These are phyloP conservation scores for Alectoria sarmentosa DNA, from an alignment of 495 filamentous ascomycete species.

Conservation along the genomic window DNA sequence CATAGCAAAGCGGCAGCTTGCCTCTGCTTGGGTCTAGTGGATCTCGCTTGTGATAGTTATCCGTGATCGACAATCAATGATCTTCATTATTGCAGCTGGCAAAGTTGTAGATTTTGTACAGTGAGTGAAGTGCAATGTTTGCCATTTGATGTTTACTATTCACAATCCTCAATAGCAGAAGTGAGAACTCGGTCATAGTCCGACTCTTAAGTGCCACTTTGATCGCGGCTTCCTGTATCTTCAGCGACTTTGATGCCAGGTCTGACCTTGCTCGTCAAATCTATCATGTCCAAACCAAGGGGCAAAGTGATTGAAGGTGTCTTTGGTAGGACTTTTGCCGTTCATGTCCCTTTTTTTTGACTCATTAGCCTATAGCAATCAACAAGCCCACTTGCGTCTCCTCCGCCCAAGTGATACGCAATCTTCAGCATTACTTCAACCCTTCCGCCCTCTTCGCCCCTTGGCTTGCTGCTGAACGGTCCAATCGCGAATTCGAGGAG, in stretches of 20 bases:
- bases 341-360: neutral
- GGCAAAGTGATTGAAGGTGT: slow-evolving; percentile 65
- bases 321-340: slow-evolving; percentile 45
- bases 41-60: too few relatives aligned
- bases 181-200: too few relatives aligned
- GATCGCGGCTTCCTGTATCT: too few relatives aligned
- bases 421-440: slow-evolving; percentile 74
- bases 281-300: slow-evolving; percentile 45
- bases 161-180: neutral
- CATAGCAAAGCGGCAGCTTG: too few relatives aligned
- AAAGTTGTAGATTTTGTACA: too few relatives aligned
- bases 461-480: slow-evolving; percentile 56
- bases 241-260: neutral
- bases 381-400: slow-evolving; percentile 82
- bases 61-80: too few relatives aligned
- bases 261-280: slow-evolving; percentile 16
- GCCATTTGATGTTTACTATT: too few relatives aligned
- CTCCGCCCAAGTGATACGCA: slow-evolving; percentile 83
- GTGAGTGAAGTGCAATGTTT: too few relatives aligned
- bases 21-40: too few relatives aligned
- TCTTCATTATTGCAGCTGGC: too few relatives aligned
- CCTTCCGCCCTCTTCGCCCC: slow-evolving; percentile 70
- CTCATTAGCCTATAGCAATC: slow-evolving; percentile 50
- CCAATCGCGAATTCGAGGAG: slow-evolving; percentile 41
- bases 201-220: too few relatives aligned